Conservation (phyloP, 306 rosid species). For the Canavalia gladiata region DNA sequence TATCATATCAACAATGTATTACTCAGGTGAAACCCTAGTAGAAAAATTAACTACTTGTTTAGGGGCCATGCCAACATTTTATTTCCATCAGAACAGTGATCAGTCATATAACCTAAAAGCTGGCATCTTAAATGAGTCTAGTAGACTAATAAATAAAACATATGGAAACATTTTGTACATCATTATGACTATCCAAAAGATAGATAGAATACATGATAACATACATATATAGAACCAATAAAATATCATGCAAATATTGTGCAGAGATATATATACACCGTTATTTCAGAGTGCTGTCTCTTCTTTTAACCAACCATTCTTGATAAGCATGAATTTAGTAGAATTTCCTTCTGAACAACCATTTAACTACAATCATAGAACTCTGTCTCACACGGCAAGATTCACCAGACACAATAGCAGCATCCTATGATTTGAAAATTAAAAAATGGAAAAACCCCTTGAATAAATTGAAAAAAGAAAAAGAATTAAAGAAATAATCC, state of each 20-base stretch:
- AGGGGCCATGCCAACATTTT: not conserved
- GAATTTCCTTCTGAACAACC: not conserved
- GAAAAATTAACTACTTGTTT: conserved; percentile 24
- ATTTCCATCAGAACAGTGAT: conserved; percentile 28
- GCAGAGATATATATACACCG: not conserved
- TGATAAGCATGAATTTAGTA: not conserved
- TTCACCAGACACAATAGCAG: too few species aligned
- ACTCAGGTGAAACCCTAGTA: conserved; percentile 20
- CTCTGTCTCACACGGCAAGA: too few species aligned
- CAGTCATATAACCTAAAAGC: conserved; percentile 13
- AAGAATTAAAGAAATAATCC: too few species aligned
- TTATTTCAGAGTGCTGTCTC: not conserved
- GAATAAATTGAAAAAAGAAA: too few species aligned
- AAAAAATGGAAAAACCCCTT: too few species aligned
- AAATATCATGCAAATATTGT: not conserved
- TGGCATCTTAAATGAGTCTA: conserved; percentile 29
- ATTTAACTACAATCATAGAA: too few species aligned
- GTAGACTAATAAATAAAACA: not conserved
- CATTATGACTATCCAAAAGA: conserved; percentile 6
- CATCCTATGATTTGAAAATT: too few species aligned
- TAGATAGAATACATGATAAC: conserved; percentile 14
- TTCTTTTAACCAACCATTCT: not conserved
- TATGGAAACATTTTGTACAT: conserved; percentile 1
- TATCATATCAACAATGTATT: not conserved
- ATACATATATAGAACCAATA: not conserved